phyloP scores from a whole-genome alignment of 139 green algal genomes.

The Closterium sp. region DNA sequence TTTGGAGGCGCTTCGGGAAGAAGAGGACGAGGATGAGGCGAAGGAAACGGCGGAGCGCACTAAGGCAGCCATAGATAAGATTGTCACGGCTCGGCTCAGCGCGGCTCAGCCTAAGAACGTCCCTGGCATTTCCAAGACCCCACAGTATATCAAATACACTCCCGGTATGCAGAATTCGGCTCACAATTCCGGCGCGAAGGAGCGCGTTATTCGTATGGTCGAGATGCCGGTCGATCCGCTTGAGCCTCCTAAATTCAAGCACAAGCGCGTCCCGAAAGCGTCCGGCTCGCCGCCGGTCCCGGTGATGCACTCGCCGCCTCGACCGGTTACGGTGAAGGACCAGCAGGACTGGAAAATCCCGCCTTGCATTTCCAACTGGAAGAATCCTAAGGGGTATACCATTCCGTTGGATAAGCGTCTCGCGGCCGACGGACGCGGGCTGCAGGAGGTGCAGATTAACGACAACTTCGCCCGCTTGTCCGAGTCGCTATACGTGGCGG shows the following conservation, averaged over 20 bases:
- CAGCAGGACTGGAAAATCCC: slow-evolving; percentile 98
- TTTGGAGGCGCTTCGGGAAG: slow-evolving; percentile 27
- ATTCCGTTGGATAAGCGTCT: slow-evolving; percentile 99
- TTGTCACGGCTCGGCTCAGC: slow-evolving; percentile 77
- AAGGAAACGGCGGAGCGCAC: slow-evolving; percentile 43
- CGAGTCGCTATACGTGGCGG: slow-evolving; percentile 92
- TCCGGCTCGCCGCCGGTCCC: slow-evolving; percentile 90
- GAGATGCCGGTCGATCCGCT: slow-evolving; percentile 94
- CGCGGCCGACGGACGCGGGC: slow-evolving; percentile 90
- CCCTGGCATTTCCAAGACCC: slow-evolving; percentile 57
- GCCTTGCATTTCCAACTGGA: slow-evolving; percentile 95
- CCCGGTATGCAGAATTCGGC: slow-evolving; percentile 70
- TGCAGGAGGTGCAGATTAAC: slow-evolving; percentile 94
- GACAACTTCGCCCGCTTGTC: slow-evolving; percentile 87
- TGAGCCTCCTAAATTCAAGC: slow-evolving; percentile 94
- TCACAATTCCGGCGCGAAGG: slow-evolving; percentile 65
- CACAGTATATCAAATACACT: slow-evolving; percentile 96
- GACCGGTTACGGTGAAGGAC: slow-evolving; percentile 80
- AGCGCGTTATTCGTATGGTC: slow-evolving; percentile 96
- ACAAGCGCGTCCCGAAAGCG: slow-evolving; percentile 75
- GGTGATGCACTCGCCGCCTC: slow-evolving; percentile 93
- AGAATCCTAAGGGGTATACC: slow-evolving; percentile 88
- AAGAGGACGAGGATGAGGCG: slow-evolving; percentile 76
- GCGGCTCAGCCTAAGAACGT: slow-evolving; percentile 65
- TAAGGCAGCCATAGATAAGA: slow-evolving; percentile 42